Base-by-base conservation (phyloP, 345 rosid species). In the Syzygium grande region DNA sequence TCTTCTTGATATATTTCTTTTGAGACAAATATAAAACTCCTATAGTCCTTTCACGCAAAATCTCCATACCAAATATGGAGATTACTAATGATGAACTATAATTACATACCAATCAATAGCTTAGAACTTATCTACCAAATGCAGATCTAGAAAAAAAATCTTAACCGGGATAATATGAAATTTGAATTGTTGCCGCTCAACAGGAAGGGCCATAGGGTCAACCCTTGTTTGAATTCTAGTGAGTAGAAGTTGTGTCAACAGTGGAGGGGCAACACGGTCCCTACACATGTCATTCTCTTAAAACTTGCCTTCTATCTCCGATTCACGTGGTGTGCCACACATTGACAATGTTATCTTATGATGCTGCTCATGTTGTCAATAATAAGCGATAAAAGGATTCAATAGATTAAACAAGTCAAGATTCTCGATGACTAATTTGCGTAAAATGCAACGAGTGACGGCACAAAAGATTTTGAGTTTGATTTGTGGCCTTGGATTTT, bases 161-260 rank as follows among this genome's bases (percentile, higher is more conserved):
- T 43, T 6, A 43, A 6, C 1, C 1, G 46, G 46, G 46, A 14
- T 29, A 7, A 63, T n/a, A 29, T 29, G 41, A 17, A 9, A 14
- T 63, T 30, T 0, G 43, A 65, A 30, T 29, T 7, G 43, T 19
- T 30, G 6, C 30, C 4, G 17, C 34, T 27, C 30, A 1, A 59
- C 29, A 30, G 12, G 41, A 65, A 30, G 5, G 78, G 17, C 9
- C 15, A 34, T 5, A 30, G 22, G 41, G 43, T 68, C 12, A 38
- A 68, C 41, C 22, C 10, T 9, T 0, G 59, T 12, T 5, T 5
- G 2, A 25, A 9, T 27, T 1, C 27, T 0, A 5, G 61, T 11
- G 2, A 56, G n/a, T 12, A 2, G 23, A 34, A 68, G 79, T 30
- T 68, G 25, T 34, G 46, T 34, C 7, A 10, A 17, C 5, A 23